Percentiles rank a stretch among this genome's conserved stretches.
phyloP scores from a whole-genome alignment of 176 grass and related monocot species.

The Phoenix roebelenii region DNA sequence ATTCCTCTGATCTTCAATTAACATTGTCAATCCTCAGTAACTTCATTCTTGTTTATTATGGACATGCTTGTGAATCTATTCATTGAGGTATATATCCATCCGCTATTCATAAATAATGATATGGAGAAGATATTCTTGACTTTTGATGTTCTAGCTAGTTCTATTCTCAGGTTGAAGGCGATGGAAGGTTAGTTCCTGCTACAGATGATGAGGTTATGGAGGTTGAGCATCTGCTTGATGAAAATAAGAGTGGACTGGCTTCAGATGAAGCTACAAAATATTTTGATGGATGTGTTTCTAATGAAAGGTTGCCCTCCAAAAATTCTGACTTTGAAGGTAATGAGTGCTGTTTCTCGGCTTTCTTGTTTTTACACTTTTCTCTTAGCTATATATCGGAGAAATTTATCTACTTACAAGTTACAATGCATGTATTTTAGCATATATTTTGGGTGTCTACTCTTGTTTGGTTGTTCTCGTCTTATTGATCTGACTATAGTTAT shows the following conservation, averaged over 20 bases:
- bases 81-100: too few relatives aligned
- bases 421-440: too few relatives aligned
- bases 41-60: too few relatives aligned
- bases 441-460: too few relatives aligned
- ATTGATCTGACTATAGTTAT: too few relatives aligned
- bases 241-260: constrained; percentile 56
- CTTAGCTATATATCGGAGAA: background rate
- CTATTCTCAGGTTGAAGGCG: constrained; percentile 80
- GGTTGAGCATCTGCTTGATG: constrained; percentile 59
- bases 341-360: background rate
- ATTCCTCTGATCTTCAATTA: too few relatives aligned
- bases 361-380: too few relatives aligned
- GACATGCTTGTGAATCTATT: too few relatives aligned
- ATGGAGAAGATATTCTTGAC: background rate
- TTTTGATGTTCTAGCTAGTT: constrained; percentile 2
- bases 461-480: too few relatives aligned
- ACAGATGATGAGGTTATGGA: constrained; percentile 92
- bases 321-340: constrained; percentile 61
- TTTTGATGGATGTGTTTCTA: constrained; percentile 37
- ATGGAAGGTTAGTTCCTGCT: constrained; percentile 92
- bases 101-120: too few relatives aligned
- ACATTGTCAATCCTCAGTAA: too few relatives aligned
- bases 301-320: constrained; percentile 30
- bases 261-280: constrained; percentile 38
- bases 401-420: too few relatives aligned